phyloP scores from a whole-genome alignment of 345 rosid species.

The Cardamine chenopodiifolia region DNA sequence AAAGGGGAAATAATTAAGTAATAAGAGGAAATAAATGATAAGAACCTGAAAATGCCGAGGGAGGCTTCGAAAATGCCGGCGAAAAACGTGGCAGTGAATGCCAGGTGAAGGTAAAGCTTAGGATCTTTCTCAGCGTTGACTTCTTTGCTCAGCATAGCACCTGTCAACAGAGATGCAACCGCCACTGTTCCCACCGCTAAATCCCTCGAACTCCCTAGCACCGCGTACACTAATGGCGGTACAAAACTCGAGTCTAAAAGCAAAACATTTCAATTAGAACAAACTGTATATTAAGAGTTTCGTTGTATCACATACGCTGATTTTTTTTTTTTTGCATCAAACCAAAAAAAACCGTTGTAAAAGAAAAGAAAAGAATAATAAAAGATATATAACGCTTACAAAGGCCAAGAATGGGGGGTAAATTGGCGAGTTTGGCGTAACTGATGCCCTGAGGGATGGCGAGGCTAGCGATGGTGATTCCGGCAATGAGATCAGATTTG shows the following conservation, averaged over 20 bases:
- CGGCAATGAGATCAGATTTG: slow-evolving; percentile 79
- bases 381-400: slow-evolving; percentile 54
- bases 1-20: background rate
- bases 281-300: background rate
- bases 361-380: background rate
- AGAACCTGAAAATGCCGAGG: slow-evolving; percentile 84
- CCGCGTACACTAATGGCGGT: slow-evolving; percentile 91
- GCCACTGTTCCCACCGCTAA: slow-evolving; percentile 94
- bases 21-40: background rate
- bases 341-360: background rate
- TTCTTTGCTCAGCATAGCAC: slow-evolving; percentile 74
- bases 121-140: slow-evolving; percentile 65
- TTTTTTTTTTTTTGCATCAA: background rate
- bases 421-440: slow-evolving; percentile 82
- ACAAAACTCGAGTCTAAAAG: slow-evolving; percentile 88
- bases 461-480: slow-evolving; percentile 93
- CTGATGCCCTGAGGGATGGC: slow-evolving; percentile 99
- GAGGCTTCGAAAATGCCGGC: slow-evolving; percentile 85
- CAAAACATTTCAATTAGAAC: background rate
- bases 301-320: background rate
- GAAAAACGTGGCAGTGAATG: slow-evolving; percentile 82
- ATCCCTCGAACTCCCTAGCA: slow-evolving; percentile 93
- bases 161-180: slow-evolving; percentile 73
- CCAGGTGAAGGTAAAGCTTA: slow-evolving; percentile 69
- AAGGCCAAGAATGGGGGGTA: slow-evolving; percentile 92